Percentiles rank a stretch among this genome's conserved stretches.
Evolutionary conservation across 257 asterid species (phyloP).

Genomic region (Linderniella brevidens): DNA sequence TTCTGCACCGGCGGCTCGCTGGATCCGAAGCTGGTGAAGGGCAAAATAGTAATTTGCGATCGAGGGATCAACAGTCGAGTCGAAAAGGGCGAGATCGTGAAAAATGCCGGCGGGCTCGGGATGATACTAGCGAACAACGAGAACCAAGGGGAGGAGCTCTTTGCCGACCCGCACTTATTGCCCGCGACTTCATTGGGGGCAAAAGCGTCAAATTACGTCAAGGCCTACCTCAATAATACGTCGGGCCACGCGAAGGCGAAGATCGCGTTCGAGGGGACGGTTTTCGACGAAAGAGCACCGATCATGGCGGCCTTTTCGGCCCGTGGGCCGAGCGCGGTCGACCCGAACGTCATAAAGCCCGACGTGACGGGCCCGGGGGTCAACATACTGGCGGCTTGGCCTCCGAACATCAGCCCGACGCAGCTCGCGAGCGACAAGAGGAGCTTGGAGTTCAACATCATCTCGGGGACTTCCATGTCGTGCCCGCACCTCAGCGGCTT

Average conservation of each 20-base stretch:
- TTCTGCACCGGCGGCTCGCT: slow-evolving; percentile 36
- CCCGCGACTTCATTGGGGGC: slow-evolving; percentile 50
- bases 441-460: slow-evolving; percentile 31
- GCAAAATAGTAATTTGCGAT: slow-evolving; percentile 59
- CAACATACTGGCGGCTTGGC: slow-evolving; percentile 74
- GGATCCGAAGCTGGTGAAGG: slow-evolving; percentile 23
- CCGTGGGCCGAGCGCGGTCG: slow-evolving; percentile 47
- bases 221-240: slow-evolving; percentile 21
- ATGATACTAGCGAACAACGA: slow-evolving; percentile 40
- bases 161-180: slow-evolving; percentile 50
- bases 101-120: slow-evolving; percentile 49
- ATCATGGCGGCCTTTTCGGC: slow-evolving; percentile 65
- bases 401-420: slow-evolving; percentile 44
- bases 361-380: slow-evolving; percentile 75
- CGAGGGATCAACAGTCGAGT: slow-evolving; percentile 41
- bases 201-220: slow-evolving; percentile 21
- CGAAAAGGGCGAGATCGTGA: slow-evolving; percentile 53
- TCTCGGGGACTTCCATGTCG: slow-evolving; percentile 79
- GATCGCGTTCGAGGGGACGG: slow-evolving; percentile 31
- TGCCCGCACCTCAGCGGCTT: slow-evolving; percentile 66
- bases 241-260: slow-evolving; percentile 25
- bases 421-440: slow-evolving; percentile 33
- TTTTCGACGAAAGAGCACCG: slow-evolving; percentile 40
- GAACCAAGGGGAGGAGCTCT: slow-evolving; percentile 40
- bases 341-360: slow-evolving; percentile 46